A percentile compares a stretch with the other conserved stretches of the same genome.
These are phyloP conservation scores for Zarea fungicola DNA, from an alignment of 2,329 filamentous ascomycete species.

Conservation along the genomic window DNA sequence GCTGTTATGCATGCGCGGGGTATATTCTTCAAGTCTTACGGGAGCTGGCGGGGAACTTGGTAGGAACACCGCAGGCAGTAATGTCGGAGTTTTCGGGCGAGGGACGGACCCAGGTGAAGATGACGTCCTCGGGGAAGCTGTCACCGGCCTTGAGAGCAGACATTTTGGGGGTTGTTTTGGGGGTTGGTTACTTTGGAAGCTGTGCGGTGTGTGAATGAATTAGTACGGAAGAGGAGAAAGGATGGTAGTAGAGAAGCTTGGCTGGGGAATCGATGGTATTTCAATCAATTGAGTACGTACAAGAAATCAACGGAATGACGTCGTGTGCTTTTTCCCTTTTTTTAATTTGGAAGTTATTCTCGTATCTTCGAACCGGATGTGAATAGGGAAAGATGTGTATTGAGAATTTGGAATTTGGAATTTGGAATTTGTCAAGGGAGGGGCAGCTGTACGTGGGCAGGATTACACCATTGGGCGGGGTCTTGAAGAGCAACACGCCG, in stretches of 20 bases:
- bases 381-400: no score
- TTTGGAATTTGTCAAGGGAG: constrained; percentile 9
- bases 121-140: constrained; percentile 72
- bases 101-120: constrained; percentile 81
- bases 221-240: background rate
- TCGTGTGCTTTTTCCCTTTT: no score
- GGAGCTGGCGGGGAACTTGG: constrained; percentile 74
- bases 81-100: constrained; percentile 62
- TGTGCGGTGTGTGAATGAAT: background rate
- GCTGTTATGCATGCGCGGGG: no score
- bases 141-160: constrained; percentile 74
- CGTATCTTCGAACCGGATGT: background rate
- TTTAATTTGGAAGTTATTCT: background rate
- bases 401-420: no score
- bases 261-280: background rate
- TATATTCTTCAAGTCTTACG: no score
- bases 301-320: background rate
- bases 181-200: constrained; percentile 5
- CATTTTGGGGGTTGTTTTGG: constrained; percentile 32
- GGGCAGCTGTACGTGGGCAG: background rate
- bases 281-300: constrained; percentile 6
- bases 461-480: constrained; percentile 8
- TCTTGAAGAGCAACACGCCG: background rate
- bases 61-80: constrained; percentile 71
- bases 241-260: background rate